Base-by-base conservation (phyloP, 306 rosid species). In the cucumber (Cucumis sativus) region DNA sequence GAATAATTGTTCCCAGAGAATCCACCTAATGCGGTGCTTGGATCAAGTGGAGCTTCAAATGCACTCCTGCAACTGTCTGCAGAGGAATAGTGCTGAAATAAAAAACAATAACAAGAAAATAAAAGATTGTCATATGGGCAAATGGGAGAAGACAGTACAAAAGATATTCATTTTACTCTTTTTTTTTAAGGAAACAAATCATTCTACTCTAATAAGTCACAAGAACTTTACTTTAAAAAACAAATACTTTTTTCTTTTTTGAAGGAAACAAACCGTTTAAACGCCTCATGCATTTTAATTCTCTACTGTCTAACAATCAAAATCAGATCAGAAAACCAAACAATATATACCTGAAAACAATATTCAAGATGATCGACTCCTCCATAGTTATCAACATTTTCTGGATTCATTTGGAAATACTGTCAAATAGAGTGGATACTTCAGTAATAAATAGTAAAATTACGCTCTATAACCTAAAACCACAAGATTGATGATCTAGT, bases 1-100 rank as follows among this genome's bases (percentile, higher is more conserved):
- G 99, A 90, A 83, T 86, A 95, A 84, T 91, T 87, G 79, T 79
- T 89, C 58, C 90, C 93, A 58, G 97, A 83, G 87, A 85, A 95
- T 77, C 97, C 97, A 81, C 99, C 99, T 81, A 95, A 88, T 55
- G 92, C 97, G 69, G 99, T 95, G 92, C 96, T 95, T 56, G 99
- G 98, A 85, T 95, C 99, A 74, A 95, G 88, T 77, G 99, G 99
- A 77, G 84, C 96, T 86, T 92, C 86, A 86, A 92, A 95, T 83
- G 97, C 99, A 81, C 93, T 95, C 96, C 90, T 83, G 81, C 99
- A 95, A 62, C 3, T 81, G 56, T 91, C 99, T 72, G 99, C 99
- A 83, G 97, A 90, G 67, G 99, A 90, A 86, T 88, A 95, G 81
- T 95, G 97, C 99, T 92, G 86, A 81, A 86, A 61, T 35, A 83